Evolutionary conservation across 768 basidiomycete genomes (phyloP).

Genomic region (Russula olivacea): DNA sequence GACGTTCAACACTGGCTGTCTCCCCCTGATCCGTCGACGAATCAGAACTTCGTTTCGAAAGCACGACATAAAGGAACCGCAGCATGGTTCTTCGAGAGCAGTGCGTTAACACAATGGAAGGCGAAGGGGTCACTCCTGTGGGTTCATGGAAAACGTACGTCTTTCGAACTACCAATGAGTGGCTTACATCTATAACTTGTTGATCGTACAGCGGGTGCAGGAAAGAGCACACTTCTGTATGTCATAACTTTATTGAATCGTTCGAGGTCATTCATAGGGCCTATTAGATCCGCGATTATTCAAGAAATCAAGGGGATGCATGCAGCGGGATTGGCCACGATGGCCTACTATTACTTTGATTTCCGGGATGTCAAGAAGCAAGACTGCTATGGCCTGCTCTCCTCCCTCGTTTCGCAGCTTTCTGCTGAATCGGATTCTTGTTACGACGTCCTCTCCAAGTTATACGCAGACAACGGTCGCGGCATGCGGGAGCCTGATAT

Average conservation of each 20-base stretch:
- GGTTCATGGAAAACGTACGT: slow-evolving; percentile 7
- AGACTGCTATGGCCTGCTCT: background rate
- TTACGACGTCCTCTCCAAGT: background rate
- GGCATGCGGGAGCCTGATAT: too few species aligned
- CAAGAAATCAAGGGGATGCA: background rate
- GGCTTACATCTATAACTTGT: background rate
- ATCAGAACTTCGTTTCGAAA: background rate
- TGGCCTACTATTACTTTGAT: slow-evolving; percentile 13
- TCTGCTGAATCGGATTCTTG: background rate
- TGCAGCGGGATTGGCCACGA: background rate
- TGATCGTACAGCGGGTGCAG: background rate
- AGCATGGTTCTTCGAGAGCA: background rate
- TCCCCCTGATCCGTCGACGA: background rate
- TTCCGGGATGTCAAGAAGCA: slow-evolving; percentile 9
- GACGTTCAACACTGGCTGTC: background rate
- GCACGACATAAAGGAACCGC: background rate
- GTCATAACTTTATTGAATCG: background rate
- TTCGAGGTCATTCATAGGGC: background rate
- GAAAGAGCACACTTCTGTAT: slow-evolving; percentile 10
- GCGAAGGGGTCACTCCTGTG: background rate
- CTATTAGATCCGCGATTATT: slow-evolving; percentile 1
- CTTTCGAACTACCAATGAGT: too few species aligned
- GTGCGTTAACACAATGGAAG: background rate
- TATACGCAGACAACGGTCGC: background rate
- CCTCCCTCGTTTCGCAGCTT: slow-evolving; percentile 4